Percentiles rank a stretch among this genome's conserved stretches.
phyloP scores from a whole-genome alignment of 176 grass and related monocot genomes.

The Aegilops speltoides region DNA sequence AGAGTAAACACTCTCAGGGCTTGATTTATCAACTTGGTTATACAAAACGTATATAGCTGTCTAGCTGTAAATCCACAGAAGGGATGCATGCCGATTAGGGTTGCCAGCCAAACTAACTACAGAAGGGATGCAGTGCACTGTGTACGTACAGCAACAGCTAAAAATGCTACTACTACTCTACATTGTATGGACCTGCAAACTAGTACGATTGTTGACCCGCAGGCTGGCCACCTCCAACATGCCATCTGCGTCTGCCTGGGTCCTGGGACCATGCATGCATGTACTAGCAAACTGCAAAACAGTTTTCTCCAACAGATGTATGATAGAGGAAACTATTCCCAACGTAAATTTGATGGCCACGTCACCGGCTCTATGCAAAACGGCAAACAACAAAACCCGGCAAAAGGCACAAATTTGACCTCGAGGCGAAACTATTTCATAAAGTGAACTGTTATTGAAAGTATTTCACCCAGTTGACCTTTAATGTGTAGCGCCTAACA shows the following conservation, averaged over 20 bases:
- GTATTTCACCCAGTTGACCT: too few relatives aligned
- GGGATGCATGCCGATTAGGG: background rate
- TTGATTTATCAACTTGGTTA: too few relatives aligned
- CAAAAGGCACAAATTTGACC: too few relatives aligned
- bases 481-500: too few relatives aligned
- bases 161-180: background rate
- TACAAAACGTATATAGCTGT: too few relatives aligned
- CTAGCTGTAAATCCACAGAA: background rate
- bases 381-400: too few relatives aligned
- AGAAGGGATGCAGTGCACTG: background rate
- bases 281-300: background rate
- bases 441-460: too few relatives aligned
- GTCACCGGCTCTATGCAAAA: too few relatives aligned
- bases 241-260: background rate
- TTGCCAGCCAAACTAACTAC: background rate
- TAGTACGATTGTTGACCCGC: background rate
- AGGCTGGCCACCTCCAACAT: background rate
- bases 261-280: background rate
- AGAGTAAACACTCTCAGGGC: background rate
- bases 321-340: too few relatives aligned
- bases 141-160: background rate
- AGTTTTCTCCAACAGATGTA: too few relatives aligned
- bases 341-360: too few relatives aligned
- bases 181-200: background rate
- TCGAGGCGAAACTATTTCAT: too few relatives aligned